phyloP scores from a whole-genome alignment of 2,329 filamentous ascomycete genomes.

The Didymella segeticola region DNA sequence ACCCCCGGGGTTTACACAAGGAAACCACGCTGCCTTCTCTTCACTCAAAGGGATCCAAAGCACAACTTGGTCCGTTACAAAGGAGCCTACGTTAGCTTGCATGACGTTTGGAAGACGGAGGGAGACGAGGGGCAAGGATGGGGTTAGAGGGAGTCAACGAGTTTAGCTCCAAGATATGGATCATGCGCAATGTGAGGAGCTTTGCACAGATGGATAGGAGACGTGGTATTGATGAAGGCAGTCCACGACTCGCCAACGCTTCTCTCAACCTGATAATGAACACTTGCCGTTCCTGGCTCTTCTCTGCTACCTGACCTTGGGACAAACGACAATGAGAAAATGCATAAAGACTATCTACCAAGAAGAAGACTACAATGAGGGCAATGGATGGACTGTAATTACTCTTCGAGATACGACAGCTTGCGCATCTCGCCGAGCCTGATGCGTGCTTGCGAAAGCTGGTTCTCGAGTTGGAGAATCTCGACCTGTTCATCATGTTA shows the following conservation, averaged over 20 bases:
- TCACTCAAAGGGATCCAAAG: too few relatives aligned
- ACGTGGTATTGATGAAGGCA: conserved; percentile 8
- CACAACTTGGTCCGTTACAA: too few relatives aligned
- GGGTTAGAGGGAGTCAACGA: too few relatives aligned
- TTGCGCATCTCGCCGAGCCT: conserved; percentile 97
- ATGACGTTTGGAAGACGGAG: too few relatives aligned
- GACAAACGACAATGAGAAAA: not conserved
- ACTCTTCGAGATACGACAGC: conserved; percentile 75
- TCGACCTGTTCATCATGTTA: conserved; percentile 71
- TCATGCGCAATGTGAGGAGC: not conserved
- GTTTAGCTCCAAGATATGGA: not conserved
- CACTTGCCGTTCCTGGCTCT: not conserved
- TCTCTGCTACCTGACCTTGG: not conserved
- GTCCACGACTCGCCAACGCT: not conserved
- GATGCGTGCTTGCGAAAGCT: conserved; percentile 77
- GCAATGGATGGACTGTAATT: conserved; percentile 1
- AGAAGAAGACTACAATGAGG: conserved; percentile 1
- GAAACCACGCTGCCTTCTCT: too few relatives aligned
- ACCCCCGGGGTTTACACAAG: too few relatives aligned
- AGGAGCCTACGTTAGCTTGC: too few relatives aligned
- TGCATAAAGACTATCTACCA: conserved; percentile 10
- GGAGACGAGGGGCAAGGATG: too few relatives aligned
- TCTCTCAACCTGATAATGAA: not conserved
- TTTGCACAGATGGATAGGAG: not conserved
- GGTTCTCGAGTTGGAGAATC: conserved; percentile 93